Evolutionary conservation across 2,329 filamentous ascomycete species (phyloP).

Genomic region (Venturia asperata): DNA sequence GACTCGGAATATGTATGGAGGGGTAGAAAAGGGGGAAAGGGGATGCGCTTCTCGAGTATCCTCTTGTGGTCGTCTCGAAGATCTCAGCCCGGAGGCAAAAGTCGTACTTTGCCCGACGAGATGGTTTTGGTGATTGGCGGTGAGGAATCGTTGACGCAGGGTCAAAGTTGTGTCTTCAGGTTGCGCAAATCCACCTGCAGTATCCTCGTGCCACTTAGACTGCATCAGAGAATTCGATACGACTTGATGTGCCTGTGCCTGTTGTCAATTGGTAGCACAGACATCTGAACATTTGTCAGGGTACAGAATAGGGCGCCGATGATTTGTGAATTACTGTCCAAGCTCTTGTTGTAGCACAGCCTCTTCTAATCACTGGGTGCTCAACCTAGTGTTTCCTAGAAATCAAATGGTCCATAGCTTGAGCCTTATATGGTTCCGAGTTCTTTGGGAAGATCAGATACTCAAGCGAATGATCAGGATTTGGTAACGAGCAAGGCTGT

Average conservation of each 20-base stretch:
- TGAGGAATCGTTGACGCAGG: not conserved
- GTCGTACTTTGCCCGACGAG: not conserved
- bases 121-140: not conserved
- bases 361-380: not conserved
- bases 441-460: not conserved
- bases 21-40: not conserved
- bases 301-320: not conserved
- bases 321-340: not conserved
- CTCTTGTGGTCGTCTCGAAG: not conserved
- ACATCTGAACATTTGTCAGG: not conserved
- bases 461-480: not conserved
- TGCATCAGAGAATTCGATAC: not conserved
- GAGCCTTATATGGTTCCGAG: not conserved
- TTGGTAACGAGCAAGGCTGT: not conserved
- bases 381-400: not conserved
- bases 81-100: not conserved
- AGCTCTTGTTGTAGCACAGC: not conserved
- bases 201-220: not conserved
- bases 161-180: not conserved
- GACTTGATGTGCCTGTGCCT: constrained; percentile 5
- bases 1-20: not conserved
- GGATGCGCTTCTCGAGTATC: not conserved
- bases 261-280: not conserved
- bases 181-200: not conserved
- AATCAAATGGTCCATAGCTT: not conserved